phyloP scores from a whole-genome alignment of 495 filamentous ascomycete genomes.

The Hypoxylon rickii region DNA sequence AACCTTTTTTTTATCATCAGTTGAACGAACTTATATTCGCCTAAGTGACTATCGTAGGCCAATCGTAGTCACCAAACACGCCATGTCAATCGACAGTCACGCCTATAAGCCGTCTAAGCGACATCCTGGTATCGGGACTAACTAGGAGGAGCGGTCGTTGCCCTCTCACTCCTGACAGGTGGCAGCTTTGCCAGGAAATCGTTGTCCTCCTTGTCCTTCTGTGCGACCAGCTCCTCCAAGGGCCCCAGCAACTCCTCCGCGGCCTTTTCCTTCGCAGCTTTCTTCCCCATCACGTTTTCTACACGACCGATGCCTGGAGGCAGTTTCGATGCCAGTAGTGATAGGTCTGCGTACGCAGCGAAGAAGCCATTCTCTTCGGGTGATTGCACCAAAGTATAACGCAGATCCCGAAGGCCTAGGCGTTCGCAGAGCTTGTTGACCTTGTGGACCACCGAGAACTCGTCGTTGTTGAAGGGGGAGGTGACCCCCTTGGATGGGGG shows the following conservation, averaged over 20 bases:
- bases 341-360: constrained; percentile 13
- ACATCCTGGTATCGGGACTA: no score
- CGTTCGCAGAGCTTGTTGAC: constrained; percentile 5
- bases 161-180: neutral
- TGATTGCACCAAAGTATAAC: neutral
- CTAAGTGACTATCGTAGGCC: no score
- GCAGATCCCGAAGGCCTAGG: neutral
- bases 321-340: constrained; percentile 13
- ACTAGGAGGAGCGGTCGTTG: neutral
- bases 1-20: no score
- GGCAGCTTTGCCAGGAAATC: constrained; percentile 3
- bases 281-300: constrained; percentile 29
- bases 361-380: constrained; percentile 7
- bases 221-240: constrained; percentile 19
- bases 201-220: constrained; percentile 6
- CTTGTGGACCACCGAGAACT: constrained; percentile 12
- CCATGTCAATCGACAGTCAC: no score
- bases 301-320: constrained; percentile 33
- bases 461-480: constrained; percentile 28
- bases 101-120: no score
- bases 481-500: constrained; percentile 4
- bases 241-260: constrained; percentile 37
- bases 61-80: no score
- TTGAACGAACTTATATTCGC: no score
- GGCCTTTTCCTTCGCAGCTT: constrained; percentile 35